A percentile compares a stretch with the other conserved stretches of the same genome.
phyloP scores from a whole-genome alignment of 306 rosid species.

The Vigna radiata region DNA sequence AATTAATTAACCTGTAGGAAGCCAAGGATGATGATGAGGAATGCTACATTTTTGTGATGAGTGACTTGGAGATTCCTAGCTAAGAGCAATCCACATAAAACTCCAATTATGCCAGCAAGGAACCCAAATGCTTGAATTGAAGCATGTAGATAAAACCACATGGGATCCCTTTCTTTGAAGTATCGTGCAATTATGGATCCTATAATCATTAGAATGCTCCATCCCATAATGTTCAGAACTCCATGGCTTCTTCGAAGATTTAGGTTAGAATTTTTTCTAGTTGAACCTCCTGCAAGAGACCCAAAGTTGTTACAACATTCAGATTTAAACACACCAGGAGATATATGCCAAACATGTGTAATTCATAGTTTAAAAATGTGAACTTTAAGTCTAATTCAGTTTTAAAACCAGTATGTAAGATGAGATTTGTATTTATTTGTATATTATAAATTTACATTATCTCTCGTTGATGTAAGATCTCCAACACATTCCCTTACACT shows the following conservation, averaged over 20 bases:
- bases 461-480: no score
- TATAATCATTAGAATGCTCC: conserved; percentile 44
- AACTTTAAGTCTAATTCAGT: no score
- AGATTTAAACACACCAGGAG: not conserved
- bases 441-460: no score
- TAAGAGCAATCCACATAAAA: conserved; percentile 35
- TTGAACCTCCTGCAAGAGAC: conserved; percentile 20
- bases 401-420: no score
- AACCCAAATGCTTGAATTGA: conserved; percentile 44
- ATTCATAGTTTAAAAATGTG: no score
- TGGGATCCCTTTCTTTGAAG: conserved; percentile 49
- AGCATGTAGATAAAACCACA: conserved; percentile 51
- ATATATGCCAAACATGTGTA: no score
- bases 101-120: conserved; percentile 29
- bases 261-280: not conserved
- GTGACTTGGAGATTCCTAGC: conserved; percentile 25
- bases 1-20: conserved; percentile 39
- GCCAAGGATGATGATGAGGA: conserved; percentile 47
- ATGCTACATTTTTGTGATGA: conserved; percentile 40
- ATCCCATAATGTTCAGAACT: conserved; percentile 33
- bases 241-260: conserved; percentile 46
- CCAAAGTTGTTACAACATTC: not conserved
- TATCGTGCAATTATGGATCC: conserved; percentile 43
- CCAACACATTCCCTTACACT: no score
- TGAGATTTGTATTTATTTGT: no score